Evolutionary conservation across 495 filamentous ascomycete genomes (phyloP).

Genomic region (Xylaria castorea): DNA sequence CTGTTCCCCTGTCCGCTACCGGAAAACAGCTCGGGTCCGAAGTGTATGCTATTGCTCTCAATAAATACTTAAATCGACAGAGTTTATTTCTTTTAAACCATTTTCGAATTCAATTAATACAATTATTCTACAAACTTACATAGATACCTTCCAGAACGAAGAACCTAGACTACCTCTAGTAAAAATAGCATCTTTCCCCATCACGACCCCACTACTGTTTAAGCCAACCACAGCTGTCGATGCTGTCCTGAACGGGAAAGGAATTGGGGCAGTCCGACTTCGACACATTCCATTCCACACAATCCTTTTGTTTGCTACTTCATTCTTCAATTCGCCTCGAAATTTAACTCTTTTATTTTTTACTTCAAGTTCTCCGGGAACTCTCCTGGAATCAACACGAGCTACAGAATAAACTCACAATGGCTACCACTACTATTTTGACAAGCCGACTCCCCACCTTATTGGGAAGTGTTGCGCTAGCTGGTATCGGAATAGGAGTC

Average conservation of each 20-base stretch:
- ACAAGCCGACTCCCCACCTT: slow-evolving; percentile 8
- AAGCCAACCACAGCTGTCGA: slow-evolving; percentile 13
- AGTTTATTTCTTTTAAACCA: not conserved
- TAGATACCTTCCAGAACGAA: not conserved
- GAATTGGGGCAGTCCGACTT: slow-evolving; percentile 17
- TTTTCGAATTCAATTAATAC: not conserved
- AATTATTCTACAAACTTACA: not conserved
- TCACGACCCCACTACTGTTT: not conserved
- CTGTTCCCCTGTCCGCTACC: slow-evolving; percentile 2
- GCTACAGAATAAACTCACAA: not conserved
- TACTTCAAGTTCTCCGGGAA: not conserved
- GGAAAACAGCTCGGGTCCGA: slow-evolving; percentile 17
- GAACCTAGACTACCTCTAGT: not conserved
- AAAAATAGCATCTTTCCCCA: not conserved
- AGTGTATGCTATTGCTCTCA: not conserved
- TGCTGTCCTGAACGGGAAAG: slow-evolving; percentile 13
- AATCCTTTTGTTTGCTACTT: not conserved
- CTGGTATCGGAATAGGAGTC: slow-evolving; percentile 32
- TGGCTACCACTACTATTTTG: slow-evolving; percentile 14
- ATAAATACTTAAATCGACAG: not conserved
- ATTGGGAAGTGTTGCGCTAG: slow-evolving; percentile 24
- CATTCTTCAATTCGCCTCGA: not conserved
- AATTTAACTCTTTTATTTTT: not conserved
- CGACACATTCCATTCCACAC: not conserved
- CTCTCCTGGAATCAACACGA: not conserved